Evolutionary conservation across 2,329 filamentous ascomycete genomes (phyloP).

Genomic region (Lecanosticta acicola): DNA sequence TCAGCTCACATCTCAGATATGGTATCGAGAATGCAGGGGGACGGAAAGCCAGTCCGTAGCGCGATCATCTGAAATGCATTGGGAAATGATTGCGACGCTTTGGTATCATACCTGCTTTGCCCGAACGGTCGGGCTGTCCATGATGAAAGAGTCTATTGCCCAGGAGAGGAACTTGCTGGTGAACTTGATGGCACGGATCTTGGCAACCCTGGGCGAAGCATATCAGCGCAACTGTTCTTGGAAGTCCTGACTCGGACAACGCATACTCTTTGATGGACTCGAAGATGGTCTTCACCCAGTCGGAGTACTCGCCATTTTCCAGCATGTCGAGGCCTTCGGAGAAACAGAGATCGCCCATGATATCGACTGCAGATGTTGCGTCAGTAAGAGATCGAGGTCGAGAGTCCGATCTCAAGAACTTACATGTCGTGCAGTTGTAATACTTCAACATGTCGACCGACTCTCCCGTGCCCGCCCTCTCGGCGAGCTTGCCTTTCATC

Average conservation of each 20-base stretch:
- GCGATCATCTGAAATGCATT: too few species aligned
- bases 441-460: slow-evolving; percentile 28
- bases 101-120: slow-evolving; percentile 19
- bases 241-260: too few species aligned
- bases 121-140: slow-evolving; percentile 12
- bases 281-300: slow-evolving; percentile 29
- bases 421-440: slow-evolving; percentile 30
- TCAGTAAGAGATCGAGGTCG: slow-evolving; percentile 7
- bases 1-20: too few species aligned
- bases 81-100: too few species aligned
- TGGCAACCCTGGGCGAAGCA: neutral
- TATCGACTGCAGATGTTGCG: slow-evolving; percentile 18
- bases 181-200: slow-evolving; percentile 12
- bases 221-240: neutral
- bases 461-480: slow-evolving; percentile 15
- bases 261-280: slow-evolving; percentile 17
- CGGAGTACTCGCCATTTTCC: slow-evolving; percentile 26
- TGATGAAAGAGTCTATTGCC: slow-evolving; percentile 13
- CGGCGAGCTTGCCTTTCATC: slow-evolving; percentile 22
- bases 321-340: slow-evolving; percentile 29
- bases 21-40: too few species aligned
- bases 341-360: slow-evolving; percentile 31
- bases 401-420: too few species aligned
- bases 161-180: slow-evolving; percentile 10
- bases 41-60: too few species aligned